Base-by-base conservation (phyloP, 208 protist genomes). In the Trypanosoma cruzi region DNA sequence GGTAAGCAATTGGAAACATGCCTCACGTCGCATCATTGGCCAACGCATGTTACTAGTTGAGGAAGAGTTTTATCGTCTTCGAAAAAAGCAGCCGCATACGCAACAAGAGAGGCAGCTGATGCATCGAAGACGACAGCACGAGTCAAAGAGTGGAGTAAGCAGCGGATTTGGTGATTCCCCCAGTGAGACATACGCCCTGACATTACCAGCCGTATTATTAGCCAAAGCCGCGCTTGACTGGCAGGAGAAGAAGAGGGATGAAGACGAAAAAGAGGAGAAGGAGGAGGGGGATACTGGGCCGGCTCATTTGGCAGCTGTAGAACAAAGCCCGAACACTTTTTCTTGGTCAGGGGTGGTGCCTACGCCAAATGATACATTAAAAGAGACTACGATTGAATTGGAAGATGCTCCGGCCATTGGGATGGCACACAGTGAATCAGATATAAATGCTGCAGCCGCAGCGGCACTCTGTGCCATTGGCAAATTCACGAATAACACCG, bases 381-480 rank as follows among this genome's bases (percentile, higher is more conserved):
- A 18, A 1, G 61, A 55, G 8, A 5, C 20, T 2, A 18, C 36
- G 28, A 63, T 31, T 34, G 64, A 29, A 11, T 44, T 57, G 14
- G 32, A 59, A 20, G 53, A 36, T 22, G 16, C 28, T 20, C 7
- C 16, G 34, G 11, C 18, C 24, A 24, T 4, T n/a, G 32, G 53
- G 3, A 36, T 31, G 8, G 22, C 18, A 34, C 63, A 49, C 53
- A 66, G 58, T 61, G 68, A 82, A 20, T 42, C 42, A 18, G 58
- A 82, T n/a, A 50, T 90, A 20, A 44, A 63, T 13, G 55, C 70
- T 20, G 80, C 85, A 6, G 74, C 85, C 0, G 82, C 87, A 18
- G 85, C 87, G 2, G 83, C 84, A 6, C 42, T 95, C 28, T 92
- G 84, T 57, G 82, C 85, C 3, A 59, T 95, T 34, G 82, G 75